A percentile compares a stretch with the other conserved stretches of the same genome.
phyloP scores from a whole-genome alignment of 495 filamentous ascomycete species.

The Lasiosphaeria hispida region DNA sequence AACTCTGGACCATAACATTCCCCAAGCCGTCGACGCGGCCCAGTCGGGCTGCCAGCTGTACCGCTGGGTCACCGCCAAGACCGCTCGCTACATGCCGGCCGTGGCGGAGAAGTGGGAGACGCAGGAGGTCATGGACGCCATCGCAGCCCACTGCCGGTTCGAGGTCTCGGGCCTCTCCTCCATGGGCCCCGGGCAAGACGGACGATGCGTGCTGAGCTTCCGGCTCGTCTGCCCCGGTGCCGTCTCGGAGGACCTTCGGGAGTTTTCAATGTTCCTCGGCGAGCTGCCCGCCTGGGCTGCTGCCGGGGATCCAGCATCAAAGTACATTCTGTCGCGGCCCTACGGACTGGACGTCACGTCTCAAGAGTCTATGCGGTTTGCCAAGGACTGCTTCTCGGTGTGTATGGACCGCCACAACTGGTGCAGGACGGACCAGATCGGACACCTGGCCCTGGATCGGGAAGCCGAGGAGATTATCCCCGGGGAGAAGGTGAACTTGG shows the following conservation, averaged over 20 bases:
- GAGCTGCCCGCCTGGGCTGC: background rate
- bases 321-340: background rate
- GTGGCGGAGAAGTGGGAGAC: background rate
- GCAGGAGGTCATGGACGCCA: background rate
- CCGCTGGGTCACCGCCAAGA: background rate
- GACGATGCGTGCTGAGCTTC: background rate
- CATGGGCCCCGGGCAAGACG: background rate
- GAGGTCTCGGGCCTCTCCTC: background rate
- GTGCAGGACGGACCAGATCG: slow-evolving; percentile 6
- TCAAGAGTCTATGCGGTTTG: background rate
- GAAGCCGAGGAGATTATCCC: background rate
- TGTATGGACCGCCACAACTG: slow-evolving; percentile 1
- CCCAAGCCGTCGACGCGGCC: background rate
- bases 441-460: background rate
- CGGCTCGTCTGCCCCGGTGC: background rate
- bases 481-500: background rate
- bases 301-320: background rate
- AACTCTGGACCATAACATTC: background rate
- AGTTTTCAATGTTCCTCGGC: background rate
- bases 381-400: background rate
- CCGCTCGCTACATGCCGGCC: background rate
- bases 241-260: background rate
- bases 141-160: background rate
- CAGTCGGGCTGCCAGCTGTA: slow-evolving; percentile 1
- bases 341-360: background rate